These are phyloP conservation scores for Sugiyamaella valdiviana DNA, from an alignment of 805 yeast species.

Conservation along the genomic window DNA sequence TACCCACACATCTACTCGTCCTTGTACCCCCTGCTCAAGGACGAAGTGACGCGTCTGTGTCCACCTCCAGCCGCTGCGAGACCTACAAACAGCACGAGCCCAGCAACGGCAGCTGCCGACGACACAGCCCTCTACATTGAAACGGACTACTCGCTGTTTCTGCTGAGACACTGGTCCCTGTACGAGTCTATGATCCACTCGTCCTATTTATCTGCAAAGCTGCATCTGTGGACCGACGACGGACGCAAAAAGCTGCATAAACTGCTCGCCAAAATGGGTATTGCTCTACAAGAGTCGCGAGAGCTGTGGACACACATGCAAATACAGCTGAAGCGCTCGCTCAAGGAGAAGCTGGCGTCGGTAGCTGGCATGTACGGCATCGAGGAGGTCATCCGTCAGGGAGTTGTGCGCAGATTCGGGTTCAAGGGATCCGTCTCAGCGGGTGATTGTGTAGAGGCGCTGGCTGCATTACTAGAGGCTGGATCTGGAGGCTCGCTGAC, in stretches of 20 bases:
- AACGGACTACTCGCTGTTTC: constrained; percentile 76
- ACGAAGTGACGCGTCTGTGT: constrained; percentile 70
- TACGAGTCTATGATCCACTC: constrained; percentile 88
- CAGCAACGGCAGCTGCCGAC: constrained; percentile 18
- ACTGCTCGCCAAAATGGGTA: constrained; percentile 94
- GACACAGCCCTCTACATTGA: constrained; percentile 52
- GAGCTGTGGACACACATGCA: constrained; percentile 93
- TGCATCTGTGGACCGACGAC: constrained; percentile 84
- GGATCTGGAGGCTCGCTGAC: constrained; percentile 16
- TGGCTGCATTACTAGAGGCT: constrained; percentile 72
- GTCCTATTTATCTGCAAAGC: constrained; percentile 82
- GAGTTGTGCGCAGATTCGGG: constrained; percentile 82
- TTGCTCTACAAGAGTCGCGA: constrained; percentile 78
- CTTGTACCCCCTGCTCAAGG: constrained; percentile 66
- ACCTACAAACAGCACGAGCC: not conserved
- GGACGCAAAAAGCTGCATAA: constrained; percentile 83
- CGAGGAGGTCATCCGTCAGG: constrained; percentile 76
- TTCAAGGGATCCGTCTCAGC: constrained; percentile 84
- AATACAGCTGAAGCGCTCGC: constrained; percentile 63
- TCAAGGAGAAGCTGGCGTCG: constrained; percentile 61
- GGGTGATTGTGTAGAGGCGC: constrained; percentile 84
- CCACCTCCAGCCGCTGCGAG: constrained; percentile 22
- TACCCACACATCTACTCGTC: constrained; percentile 67
- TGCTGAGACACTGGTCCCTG: constrained; percentile 87
- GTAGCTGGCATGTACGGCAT: constrained; percentile 72